A percentile compares a stretch with the other conserved stretches of the same genome.
Evolutionary conservation across 1,139 yeast genomes (phyloP).

Genomic region (Candida gigantensis): DNA sequence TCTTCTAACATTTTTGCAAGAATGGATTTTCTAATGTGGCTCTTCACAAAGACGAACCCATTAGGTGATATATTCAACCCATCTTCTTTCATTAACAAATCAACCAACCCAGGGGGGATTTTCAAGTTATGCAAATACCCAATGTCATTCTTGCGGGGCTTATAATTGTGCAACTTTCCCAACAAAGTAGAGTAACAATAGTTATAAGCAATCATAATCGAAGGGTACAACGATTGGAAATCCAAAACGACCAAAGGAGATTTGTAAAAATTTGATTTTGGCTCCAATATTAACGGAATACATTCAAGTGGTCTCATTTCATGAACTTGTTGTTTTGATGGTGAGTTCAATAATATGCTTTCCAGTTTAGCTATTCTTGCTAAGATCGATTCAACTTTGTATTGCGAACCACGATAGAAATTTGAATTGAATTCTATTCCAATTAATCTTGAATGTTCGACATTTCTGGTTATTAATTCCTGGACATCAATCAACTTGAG

Average conservation of each 20-base stretch:
- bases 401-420: slow-evolving; percentile 89
- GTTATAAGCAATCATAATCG: slow-evolving; percentile 87
- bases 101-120: slow-evolving; percentile 59
- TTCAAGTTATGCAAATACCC: slow-evolving; percentile 45
- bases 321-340: slow-evolving; percentile 79
- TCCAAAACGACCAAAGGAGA: slow-evolving; percentile 89
- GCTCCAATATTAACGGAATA: slow-evolving; percentile 91
- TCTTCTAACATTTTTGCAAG: slow-evolving; percentile 85
- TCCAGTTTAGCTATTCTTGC: slow-evolving; percentile 75
- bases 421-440: slow-evolving; percentile 92
- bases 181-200: slow-evolving; percentile 87
- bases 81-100: slow-evolving; percentile 49
- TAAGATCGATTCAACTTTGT: slow-evolving; percentile 83
- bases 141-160: slow-evolving; percentile 35
- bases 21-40: slow-evolving; percentile 65
- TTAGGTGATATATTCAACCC: slow-evolving; percentile 75
- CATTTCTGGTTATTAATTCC: slow-evolving; percentile 69
- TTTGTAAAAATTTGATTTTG: slow-evolving; percentile 78
- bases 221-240: slow-evolving; percentile 92
- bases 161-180: slow-evolving; percentile 63
- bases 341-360: slow-evolving; percentile 71
- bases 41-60: slow-evolving; percentile 75
- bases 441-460: slow-evolving; percentile 81
- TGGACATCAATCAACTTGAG: slow-evolving; percentile 56
- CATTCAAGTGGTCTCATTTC: slow-evolving; percentile 85